Conservation (phyloP, 2,329 filamentous ascomycete genomes). For the Fusarium sp. region DNA sequence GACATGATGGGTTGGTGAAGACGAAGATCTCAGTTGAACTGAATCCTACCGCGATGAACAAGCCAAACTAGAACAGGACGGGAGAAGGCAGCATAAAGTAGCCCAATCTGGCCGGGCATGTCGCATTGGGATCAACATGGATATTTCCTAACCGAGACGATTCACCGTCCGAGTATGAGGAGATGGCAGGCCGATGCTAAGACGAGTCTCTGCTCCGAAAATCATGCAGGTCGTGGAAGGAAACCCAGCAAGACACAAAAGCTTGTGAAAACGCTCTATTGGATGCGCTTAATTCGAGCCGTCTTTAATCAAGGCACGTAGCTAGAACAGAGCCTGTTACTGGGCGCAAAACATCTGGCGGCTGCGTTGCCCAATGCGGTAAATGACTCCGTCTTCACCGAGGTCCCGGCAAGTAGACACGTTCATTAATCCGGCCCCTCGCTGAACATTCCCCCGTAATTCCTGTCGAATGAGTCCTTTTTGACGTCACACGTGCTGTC, state of each 20-base stretch:
- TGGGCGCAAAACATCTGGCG: neutral
- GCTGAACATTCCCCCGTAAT: neutral
- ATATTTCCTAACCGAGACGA: neutral
- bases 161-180: neutral
- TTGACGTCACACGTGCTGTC: conserved; percentile 21
- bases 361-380: conserved; percentile 12
- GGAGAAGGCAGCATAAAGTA: neutral
- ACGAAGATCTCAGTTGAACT: neutral
- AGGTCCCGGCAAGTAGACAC: neutral
- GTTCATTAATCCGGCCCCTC: neutral
- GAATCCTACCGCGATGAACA: neutral
- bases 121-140: conserved; percentile 5
- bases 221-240: neutral
- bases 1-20: conserved; percentile 12
- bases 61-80: neutral
- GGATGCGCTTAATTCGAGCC: neutral
- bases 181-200: neutral
- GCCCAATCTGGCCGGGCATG: neutral
- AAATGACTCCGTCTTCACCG: conserved; percentile 23
- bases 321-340: too few relatives aligned
- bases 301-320: too few relatives aligned
- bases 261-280: neutral
- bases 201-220: conserved; percentile 1
- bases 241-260: neutral
- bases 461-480: conserved; percentile 25